Evolutionary conservation across 805 yeast species (phyloP).

Genomic region (Yamadazyma phyllophila): DNA sequence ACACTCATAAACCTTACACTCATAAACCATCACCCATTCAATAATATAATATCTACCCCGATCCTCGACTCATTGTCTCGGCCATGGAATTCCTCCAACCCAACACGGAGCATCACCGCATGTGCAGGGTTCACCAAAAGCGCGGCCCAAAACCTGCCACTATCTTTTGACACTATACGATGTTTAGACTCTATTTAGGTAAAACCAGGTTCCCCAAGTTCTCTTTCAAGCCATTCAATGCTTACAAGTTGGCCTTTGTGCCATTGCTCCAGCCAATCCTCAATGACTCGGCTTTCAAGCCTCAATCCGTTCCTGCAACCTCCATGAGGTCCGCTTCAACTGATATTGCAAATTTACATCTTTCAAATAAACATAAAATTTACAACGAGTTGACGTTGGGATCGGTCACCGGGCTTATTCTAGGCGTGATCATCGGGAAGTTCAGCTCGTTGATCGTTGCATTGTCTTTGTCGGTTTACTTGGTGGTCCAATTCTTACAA

Average conservation of each 20-base stretch:
- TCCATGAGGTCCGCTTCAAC: slow-evolving; percentile 7
- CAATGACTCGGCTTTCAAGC: slow-evolving; percentile 8
- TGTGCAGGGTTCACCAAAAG: background rate
- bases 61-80: too few species aligned
- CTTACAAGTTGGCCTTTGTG: slow-evolving; percentile 10
- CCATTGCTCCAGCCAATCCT: slow-evolving; percentile 12
- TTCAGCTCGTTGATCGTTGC: slow-evolving; percentile 53
- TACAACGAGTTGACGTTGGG: slow-evolving; percentile 65
- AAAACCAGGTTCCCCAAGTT: slow-evolving; percentile 13
- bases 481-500: slow-evolving; percentile 52
- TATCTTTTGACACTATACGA: too few species aligned
- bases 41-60: too few species aligned
- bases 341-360: slow-evolving; percentile 36
- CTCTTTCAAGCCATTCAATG: slow-evolving; percentile 7
- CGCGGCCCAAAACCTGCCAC: background rate
- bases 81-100: too few species aligned
- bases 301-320: background rate
- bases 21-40: too few species aligned
- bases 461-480: slow-evolving; percentile 44
- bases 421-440: slow-evolving; percentile 63
- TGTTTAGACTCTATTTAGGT: slow-evolving; percentile 13
- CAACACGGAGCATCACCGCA: background rate
- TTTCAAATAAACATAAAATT: slow-evolving; percentile 32
- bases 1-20: too few species aligned
- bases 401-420: slow-evolving; percentile 55